Evolutionary conservation across 2,329 filamentous ascomycete genomes (phyloP).

Genomic region (Dothistroma septosporum): DNA sequence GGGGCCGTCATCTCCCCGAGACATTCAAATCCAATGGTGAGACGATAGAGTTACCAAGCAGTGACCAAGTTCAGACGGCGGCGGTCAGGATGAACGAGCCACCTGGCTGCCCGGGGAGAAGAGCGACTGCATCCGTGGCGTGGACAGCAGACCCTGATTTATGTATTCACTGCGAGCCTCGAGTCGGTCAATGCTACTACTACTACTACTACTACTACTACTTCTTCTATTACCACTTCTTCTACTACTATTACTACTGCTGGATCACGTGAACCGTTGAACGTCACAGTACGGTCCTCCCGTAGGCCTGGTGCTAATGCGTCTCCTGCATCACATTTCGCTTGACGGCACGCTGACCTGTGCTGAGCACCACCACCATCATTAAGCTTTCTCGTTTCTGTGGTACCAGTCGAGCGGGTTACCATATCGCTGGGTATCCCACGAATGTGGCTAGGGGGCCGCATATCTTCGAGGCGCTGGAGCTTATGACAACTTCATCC

Average conservation of each 20-base stretch:
- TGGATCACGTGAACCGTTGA: no score
- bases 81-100: not conserved
- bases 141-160: not conserved
- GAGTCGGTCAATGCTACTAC: not conserved
- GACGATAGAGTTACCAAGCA: constrained; percentile 12
- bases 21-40: constrained; percentile 6
- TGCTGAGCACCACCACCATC: not conserved
- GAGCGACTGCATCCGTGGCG: not conserved
- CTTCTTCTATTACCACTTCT: not conserved
- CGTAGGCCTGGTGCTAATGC: not conserved
- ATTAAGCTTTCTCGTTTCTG: constrained; percentile 1
- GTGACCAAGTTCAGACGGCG: constrained; percentile 1
- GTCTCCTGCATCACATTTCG: not conserved
- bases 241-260: not conserved
- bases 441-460: constrained; percentile 4
- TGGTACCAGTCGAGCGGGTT: constrained; percentile 2
- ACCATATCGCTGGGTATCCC: constrained; percentile 7
- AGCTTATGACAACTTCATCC: constrained; percentile 9
- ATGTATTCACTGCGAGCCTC: not conserved
- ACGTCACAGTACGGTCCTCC: no score
- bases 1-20: constrained; percentile 14
- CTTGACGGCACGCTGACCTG: no score
- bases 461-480: not conserved
- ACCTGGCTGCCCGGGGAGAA: not conserved
- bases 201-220: not conserved